Percentiles rank a stretch among this genome's conserved stretches.
Conservation (phyloP, 2,329 filamentous ascomycete genomes). For the Fusarium sp. region DNA sequence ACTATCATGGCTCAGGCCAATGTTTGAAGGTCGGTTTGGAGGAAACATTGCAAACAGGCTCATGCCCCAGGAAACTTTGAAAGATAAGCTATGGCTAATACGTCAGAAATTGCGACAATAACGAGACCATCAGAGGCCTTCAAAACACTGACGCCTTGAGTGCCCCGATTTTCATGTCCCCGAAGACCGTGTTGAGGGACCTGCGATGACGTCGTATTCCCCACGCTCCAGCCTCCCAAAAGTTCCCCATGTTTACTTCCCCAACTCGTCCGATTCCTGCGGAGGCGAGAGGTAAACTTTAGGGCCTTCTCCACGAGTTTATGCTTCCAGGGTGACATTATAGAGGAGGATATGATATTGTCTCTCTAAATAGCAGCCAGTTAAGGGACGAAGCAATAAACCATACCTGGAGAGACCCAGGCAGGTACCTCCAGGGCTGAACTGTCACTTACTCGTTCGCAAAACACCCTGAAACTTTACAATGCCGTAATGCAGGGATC, state of each 20-base stretch:
- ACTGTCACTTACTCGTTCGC: not conserved
- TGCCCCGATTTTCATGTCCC: constrained; percentile 33
- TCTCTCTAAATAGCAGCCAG: not conserved
- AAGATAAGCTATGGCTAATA: not conserved
- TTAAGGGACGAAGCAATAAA: not conserved
- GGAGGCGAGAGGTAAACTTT: constrained; percentile 17
- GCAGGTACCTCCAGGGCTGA: not conserved
- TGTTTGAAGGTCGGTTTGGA: not conserved
- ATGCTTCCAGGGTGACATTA: not conserved
- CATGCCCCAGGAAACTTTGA: not conserved
- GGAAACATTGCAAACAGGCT: not conserved
- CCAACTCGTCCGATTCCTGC: constrained; percentile 16
- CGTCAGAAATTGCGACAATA: not conserved
- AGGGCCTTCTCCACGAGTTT: constrained; percentile 14
- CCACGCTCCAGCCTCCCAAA: constrained; percentile 23
- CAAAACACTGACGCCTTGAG: not conserved
- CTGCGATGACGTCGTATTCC: constrained; percentile 43
- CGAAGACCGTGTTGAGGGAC: not conserved
- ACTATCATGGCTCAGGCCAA: not conserved
- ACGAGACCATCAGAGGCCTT: not conserved
- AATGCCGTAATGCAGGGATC: constrained; percentile 10
- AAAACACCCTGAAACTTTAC: not conserved
- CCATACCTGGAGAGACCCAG: not conserved
- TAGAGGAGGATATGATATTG: not conserved
- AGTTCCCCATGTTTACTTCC: constrained; percentile 28